Base-by-base conservation (phyloP, 768 basidiomycete species). In the Amanita muscaria region DNA sequence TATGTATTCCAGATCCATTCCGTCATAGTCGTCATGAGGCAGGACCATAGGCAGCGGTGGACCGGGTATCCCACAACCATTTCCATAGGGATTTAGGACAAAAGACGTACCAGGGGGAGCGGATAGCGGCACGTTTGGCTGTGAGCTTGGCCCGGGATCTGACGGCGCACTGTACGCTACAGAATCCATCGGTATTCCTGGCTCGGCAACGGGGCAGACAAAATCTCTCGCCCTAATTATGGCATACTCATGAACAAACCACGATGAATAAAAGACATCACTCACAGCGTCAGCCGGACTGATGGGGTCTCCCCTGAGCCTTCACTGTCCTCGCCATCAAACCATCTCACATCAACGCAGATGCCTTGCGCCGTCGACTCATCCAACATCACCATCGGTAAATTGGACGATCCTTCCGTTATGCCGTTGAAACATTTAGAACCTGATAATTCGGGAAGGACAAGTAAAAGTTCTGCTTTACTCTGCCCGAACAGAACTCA, bases 371-470 rank as follows among this genome's bases (percentile, higher is more conserved):
- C 33, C 21, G 30, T 34, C 43, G 37, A 41, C 1, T 40, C 33
- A 22, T 47, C 46, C 15, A 47, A 23, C 32, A 47, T 9, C 10
- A 47, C 39, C 46, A 42, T 47, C 1, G 46, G 46, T 11, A 34
- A 41, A 23, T 40, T 42, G 7, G 46, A 47, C 32, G 40, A 40
- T 25, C 46, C 39, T 9, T 42, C 23, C 18, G 46, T 41, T 15
- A 47, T 16, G 11, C 46, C 46, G 10, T 42, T 47, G 12, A 16
- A 18, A 10, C 29, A 40, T 30, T 24, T 47, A 6, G 46, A 41
- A 11, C 32, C 23, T 18, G 32, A 15, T n/a, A 47, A n/a, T 31
- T 47, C 46, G 21, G 46, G 46, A 24, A 47, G 46, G 31, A 47
- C 40, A 25, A 22, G 18, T n/a, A 36, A 19, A 15, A 47, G 34